phyloP scores from a whole-genome alignment of 169 alveolate genomes.

The Babesia ovata region DNA sequence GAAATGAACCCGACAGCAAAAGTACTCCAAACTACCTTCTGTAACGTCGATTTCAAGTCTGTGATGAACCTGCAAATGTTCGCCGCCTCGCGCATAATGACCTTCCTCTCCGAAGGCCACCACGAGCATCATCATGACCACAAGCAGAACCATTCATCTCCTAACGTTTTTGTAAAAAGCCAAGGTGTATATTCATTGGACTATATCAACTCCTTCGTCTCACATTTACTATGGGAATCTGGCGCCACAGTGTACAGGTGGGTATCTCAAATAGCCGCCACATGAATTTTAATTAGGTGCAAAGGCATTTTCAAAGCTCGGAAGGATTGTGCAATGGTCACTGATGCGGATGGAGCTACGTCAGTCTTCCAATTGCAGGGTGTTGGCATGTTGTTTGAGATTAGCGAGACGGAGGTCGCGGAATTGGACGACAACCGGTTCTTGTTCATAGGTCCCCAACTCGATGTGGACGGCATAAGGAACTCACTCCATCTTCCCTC shows the following conservation, averaged over 20 bases:
- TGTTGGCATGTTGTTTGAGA: conserved; percentile 74
- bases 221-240: conserved; percentile 61
- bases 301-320: conserved; percentile 72
- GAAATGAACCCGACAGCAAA: conserved; percentile 20
- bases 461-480: neutral
- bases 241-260: conserved; percentile 43
- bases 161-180: conserved; percentile 34
- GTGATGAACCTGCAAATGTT: conserved; percentile 55
- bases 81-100: conserved; percentile 38
- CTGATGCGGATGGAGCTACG: conserved; percentile 19
- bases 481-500: conserved; percentile 1
- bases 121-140: conserved; percentile 37
- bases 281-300: conserved; percentile 43
- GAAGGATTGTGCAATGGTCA: conserved; percentile 26
- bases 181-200: conserved; percentile 31
- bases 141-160: neutral
- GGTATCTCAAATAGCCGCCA: neutral
- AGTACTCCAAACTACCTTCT: conserved; percentile 20
- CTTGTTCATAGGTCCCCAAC: conserved; percentile 53
- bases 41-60: conserved; percentile 40
- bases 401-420: conserved; percentile 43
- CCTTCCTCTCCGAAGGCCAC: neutral
- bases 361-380: conserved; percentile 71
- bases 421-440: conserved; percentile 52
- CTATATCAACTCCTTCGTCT: conserved; percentile 38